Evolutionary conservation across 257 asterid genomes (phyloP), one percentile per base, ranked within the genome.

Genomic region (Rehmannia glutinosa): DNA sequence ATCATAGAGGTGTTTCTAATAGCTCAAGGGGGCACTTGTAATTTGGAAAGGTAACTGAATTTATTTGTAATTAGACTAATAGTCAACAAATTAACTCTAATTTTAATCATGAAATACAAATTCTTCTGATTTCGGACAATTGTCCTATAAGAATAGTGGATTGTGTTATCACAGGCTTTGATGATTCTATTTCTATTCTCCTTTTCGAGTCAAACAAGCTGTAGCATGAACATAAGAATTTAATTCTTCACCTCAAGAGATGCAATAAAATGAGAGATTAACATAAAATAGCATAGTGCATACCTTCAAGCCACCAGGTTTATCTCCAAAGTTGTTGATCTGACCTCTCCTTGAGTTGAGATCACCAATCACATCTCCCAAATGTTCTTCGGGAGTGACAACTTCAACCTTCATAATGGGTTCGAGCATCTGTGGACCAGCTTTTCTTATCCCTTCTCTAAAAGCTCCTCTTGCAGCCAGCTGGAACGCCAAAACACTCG

Each of bases 281-380:
- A 8, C 46, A 58, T 8, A 17, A 33, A 65, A 66, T 16, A n/a
- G 16, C 30, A 54, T 5, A 57, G 42, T 9, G 4, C 56, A 8
- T 85, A 90, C 99, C 97, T 94, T 91, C 63, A 94, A 88, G 75
- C 97, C 97, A 66, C 97, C 97, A n/a, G 99, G 97, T 74, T 94
- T 94, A 77, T 94, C 97, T 42, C 97, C 96, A 41, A 94, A 91
- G 80, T 76, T 83, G 80, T 88, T 87, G 72, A 91, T 91, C 73
- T 88, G 96, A 2, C 97, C 99, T 80, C 99, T 82, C 78, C 99
- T 82, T 0, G 99, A 94, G 81, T 91, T 94, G 30, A 94, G 90
- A 76, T 94, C 97, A 65, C 99, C 97, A 49, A 94, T 94, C 20
- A 91, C 97, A 64, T 94, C 99, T 66, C 97, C 99, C 60, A 94